Percentiles rank a stretch among this genome's conserved stretches.
Evolutionary conservation across 2,329 filamentous ascomycete genomes (phyloP).

Genomic region (Tolypocladium inflatum): DNA sequence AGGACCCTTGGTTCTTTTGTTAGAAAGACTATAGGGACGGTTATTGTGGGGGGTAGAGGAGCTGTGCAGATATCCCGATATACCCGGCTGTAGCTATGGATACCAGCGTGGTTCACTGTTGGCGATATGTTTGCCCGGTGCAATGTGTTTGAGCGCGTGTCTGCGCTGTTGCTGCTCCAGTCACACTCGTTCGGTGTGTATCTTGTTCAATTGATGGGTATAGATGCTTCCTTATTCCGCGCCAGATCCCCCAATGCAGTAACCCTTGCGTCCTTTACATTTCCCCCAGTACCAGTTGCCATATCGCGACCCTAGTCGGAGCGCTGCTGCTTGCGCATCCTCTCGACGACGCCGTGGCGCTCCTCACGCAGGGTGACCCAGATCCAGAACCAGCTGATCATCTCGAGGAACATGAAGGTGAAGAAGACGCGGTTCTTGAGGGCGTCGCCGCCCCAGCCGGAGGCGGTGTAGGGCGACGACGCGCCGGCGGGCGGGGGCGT

Average conservation of each 20-base stretch:
- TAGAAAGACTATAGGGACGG: not conserved
- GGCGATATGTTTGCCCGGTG: not conserved
- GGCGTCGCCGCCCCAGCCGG: slow-evolving; percentile 48
- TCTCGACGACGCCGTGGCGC: slow-evolving; percentile 28
- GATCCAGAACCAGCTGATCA: slow-evolving; percentile 80
- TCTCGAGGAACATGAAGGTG: slow-evolving; percentile 75
- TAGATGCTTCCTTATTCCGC: not conserved
- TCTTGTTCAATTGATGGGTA: not conserved
- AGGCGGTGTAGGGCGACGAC: slow-evolving; percentile 24
- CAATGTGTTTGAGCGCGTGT: not conserved
- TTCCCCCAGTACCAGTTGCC: too few relatives aligned
- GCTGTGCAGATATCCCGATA: slow-evolving; percentile 3
- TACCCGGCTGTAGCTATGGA: slow-evolving; percentile 3
- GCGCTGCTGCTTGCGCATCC: slow-evolving; percentile 17
- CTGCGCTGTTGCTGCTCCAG: not conserved
- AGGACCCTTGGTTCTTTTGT: not conserved
- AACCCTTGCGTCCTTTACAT: too few relatives aligned
- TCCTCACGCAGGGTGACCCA: slow-evolving; percentile 64
- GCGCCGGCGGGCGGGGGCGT: slow-evolving; percentile 16
- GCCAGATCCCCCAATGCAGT: not conserved
- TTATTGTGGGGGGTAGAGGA: not conserved
- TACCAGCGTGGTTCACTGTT: not conserved
- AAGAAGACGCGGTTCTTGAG: slow-evolving; percentile 82
- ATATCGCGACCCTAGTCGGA: not conserved
- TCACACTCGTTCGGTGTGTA: not conserved